A percentile compares a stretch with the other conserved stretches of the same genome.
Conservation (phyloP, 1,284 basidiomycete genomes). For the Ustilago esculenta region DNA sequence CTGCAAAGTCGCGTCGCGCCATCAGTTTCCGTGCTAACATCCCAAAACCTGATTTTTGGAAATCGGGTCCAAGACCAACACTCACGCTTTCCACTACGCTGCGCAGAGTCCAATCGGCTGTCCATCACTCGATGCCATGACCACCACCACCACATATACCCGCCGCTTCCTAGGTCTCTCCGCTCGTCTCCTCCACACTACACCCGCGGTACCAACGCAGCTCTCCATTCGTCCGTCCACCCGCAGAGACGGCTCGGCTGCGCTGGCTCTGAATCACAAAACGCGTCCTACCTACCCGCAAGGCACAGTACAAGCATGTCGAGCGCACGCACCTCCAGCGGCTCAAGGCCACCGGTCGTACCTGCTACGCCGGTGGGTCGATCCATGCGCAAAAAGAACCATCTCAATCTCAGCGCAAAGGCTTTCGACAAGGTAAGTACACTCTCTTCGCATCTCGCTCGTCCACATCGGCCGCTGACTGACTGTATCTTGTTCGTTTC, state of each 20-base stretch:
- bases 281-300: background rate
- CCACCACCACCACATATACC: slow-evolving; percentile 7
- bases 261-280: background rate
- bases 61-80: slow-evolving; percentile 26
- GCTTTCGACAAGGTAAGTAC: slow-evolving; percentile 53
- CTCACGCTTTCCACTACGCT: slow-evolving; percentile 2
- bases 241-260: too few species aligned
- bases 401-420: slow-evolving; percentile 56
- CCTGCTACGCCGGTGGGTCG: slow-evolving; percentile 44
- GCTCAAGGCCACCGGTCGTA: slow-evolving; percentile 39
- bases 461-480: too few species aligned
- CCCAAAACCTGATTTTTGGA: background rate
- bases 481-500: too few species aligned
- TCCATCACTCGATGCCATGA: background rate
- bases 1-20: slow-evolving; percentile 47
- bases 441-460: too few species aligned
- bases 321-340: slow-evolving; percentile 33
- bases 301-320: slow-evolving; percentile 12
- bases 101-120: background rate
- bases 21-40: slow-evolving; percentile 19
- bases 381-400: slow-evolving; percentile 45
- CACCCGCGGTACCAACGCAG: too few species aligned
- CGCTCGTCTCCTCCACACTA: too few species aligned
- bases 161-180: too few species aligned
- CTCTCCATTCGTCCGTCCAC: too few species aligned